Evolutionary conservation across 768 basidiomycete species (phyloP), one percentile per base, ranked within the genome.

Genomic region (Collybia sordida): DNA sequence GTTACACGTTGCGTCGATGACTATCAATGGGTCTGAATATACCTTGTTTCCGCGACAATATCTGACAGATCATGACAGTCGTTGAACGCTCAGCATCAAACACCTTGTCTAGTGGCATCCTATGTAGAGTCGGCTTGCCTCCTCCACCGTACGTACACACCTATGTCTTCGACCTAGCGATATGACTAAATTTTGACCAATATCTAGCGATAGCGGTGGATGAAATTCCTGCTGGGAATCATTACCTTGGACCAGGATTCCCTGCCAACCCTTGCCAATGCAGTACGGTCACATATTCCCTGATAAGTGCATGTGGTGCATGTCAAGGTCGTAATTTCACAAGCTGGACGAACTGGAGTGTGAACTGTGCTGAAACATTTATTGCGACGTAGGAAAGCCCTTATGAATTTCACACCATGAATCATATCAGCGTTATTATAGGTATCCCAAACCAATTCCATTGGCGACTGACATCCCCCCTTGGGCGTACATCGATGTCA

Each of bases 401-500:
- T 24, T 15, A 45, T 6, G 25, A 12, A 19, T 23, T 36, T 0
- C 22, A 31, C 7, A 43, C 27, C 12, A 21, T 9, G 42, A 12
- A 22, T 28, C n/a, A n/a, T n/a, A n/a, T 50, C 18, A 42, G 47
- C 25, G 43, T 28, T 17, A 23, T 41, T 17, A 34, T 35, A 82
- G 82, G 38, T 86, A 72, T 56, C 75, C 78, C 0, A 55, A 57
- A 17, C 31, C 60, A 14, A 64, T 84, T 37, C 81, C 85, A 14
- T 2, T 47, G 4, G 65, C 58, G 14, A 73, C 74, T 1, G 61
- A 64, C 7, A 67, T 86, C 12, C 85, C 85, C 6, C 45, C 56
- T 1, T 87, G 84, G 84, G 82, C 83, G 7, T 81, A 70, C 56
- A 67, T 81, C 38, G 69, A 85, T 46, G 72, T 85, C 43, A 70